phyloP scores from a whole-genome alignment of 2,329 filamentous ascomycete genomes.

The Teratosphaeria epicoccoides region DNA sequence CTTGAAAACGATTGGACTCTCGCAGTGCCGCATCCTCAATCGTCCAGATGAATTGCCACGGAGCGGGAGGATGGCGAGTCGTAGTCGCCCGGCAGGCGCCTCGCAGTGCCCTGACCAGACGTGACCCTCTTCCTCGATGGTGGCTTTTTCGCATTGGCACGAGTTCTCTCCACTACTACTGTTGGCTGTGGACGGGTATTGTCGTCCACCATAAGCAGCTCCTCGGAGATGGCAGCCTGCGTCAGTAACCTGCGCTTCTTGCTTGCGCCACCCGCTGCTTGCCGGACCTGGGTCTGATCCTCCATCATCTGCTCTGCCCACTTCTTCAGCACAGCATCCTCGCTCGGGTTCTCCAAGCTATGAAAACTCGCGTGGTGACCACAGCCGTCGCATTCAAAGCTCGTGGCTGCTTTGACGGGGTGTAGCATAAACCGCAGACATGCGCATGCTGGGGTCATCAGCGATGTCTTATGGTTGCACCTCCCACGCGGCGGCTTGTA shows the following conservation, averaged over 20 bases:
- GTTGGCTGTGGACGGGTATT: not conserved
- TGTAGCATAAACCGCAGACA: slow-evolving; percentile 49
- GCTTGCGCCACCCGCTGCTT: slow-evolving; percentile 9
- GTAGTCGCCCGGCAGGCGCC: no score
- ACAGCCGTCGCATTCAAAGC: slow-evolving; percentile 47
- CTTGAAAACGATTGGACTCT: no score
- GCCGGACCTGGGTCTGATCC: slow-evolving; percentile 4
- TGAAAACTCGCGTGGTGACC: slow-evolving; percentile 46
- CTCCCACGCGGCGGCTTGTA: slow-evolving; percentile 41
- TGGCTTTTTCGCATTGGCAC: not conserved
- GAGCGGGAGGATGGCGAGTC: no score
- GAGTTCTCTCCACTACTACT: not conserved
- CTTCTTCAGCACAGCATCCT: slow-evolving; percentile 37
- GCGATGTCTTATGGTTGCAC: slow-evolving; percentile 40
- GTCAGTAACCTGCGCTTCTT: slow-evolving; percentile 17
- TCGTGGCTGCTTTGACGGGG: slow-evolving; percentile 44
- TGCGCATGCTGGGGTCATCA: slow-evolving; percentile 38
- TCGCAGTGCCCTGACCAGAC: no score
- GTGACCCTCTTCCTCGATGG: not conserved
- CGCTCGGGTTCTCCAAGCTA: slow-evolving; percentile 40
- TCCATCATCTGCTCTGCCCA: slow-evolving; percentile 33
- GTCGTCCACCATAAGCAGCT: not conserved
- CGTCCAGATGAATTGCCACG: no score
- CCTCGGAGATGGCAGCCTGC: slow-evolving; percentile 1
- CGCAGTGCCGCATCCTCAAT: no score